Evolutionary conservation across 257 asterid genomes (phyloP), one percentile per base, ranked within the genome.

Genomic region (Solanum sejunctum): DNA sequence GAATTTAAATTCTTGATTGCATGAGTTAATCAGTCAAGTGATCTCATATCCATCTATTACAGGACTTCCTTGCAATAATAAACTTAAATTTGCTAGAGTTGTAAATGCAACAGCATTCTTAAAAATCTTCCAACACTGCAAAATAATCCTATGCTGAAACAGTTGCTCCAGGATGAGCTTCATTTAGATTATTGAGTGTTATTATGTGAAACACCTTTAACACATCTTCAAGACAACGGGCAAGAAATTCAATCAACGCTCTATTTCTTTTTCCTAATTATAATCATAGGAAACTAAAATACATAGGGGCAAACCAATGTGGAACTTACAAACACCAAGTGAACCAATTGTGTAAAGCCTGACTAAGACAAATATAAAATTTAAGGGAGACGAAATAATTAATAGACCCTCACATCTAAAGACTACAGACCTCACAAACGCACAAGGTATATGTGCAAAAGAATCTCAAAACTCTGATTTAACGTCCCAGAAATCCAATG

Each of bases 391-490:
- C 12, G 12, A 61, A 32, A 51, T 43, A 56, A 84, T 73, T 55
- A 87, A 88, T 28, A 32, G 47, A 81, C 16, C 85, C 87, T 84
- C 81, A 72, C 16, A 67, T 71, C 26, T 67, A 39, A 81, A 83
- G 86, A 84, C 64, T 73, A 47, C 84, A 86, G 84, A 85, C 78
- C 88, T 86, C 87, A 75, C 87, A 32, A 57, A 87, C 58, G 88
- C 94, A 89, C 93, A 87, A 89, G 43, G 58, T 84, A 88, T 86
- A 83, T 84, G 91, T 89, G 89, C 93, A 87, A 90, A 92, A 91
- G 95, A 93, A 93, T 92, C 88, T 86, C 89, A 89, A 89, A 86
- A 88, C 83, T 52, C 82, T 16, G 28, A 88, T 80, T 86, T 87
- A 70, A 78, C 66, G 83, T 87, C 84, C 93, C 78, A 75, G 70